Base-by-base conservation (phyloP, 2,329 filamentous ascomycete species). In the Lasiodiplodia sp. region DNA sequence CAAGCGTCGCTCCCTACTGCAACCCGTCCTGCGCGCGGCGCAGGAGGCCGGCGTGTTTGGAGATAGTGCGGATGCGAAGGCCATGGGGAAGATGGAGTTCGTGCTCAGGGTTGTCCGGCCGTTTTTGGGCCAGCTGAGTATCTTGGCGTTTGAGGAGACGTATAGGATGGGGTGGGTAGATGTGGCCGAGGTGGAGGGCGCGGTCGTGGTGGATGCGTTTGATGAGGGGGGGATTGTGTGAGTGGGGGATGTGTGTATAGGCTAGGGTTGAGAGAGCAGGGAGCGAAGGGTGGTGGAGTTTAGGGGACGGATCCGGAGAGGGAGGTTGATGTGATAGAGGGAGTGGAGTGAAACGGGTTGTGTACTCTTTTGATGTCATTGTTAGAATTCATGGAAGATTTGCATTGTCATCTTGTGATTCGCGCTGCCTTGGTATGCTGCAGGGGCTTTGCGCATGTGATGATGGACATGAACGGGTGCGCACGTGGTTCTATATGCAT, bases 71-170 rank as follows among this genome's bases (percentile, higher is more conserved):
- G 80, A 84, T 58, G 82, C 88, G 67, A 83, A 86, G 66, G 84
- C 86, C 38, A 83, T 86, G 71, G 80, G 84, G 5, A 85, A 84
- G 71, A 82, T 86, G 34, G 87, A 89, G 71, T 82, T 98, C 69
- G 87, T 96, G 5, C 89, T 89, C 69, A 91, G 91, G 76, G 87
- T 97, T 14, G 81, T 98, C 71, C 86, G 92, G 72, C 95, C 95
- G 0, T 98, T 97, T 81, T 93, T 98, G 76, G 91, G 91, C 16
- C 92, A 96, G 77, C 82, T 99, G 71, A 97, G 94, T 77, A 97
- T 99, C 75, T 92, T 91, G 78, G 91, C 92, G 0, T 99, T 97
- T 80, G 96, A 99, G 82, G 92, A 91, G 70, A 95, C 92, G 67
- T 99, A 99, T 79, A 89, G 91, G 18, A 94, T 97, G 89, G 90